Conservation (phyloP, 805 yeast species). For the Saccharomyces cerevisiae region DNA sequence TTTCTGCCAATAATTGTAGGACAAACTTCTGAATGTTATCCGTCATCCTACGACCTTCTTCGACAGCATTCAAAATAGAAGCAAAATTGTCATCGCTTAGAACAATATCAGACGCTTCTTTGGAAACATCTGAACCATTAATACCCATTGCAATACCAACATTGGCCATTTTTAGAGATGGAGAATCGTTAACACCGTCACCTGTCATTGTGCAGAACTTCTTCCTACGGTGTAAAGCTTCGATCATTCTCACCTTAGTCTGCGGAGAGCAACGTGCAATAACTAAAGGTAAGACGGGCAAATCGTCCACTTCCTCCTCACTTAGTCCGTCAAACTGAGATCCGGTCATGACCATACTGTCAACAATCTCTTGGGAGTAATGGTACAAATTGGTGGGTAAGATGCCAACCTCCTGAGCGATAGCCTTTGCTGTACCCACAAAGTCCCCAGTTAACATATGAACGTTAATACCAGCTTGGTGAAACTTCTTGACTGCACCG, state of each 20-base stretch:
- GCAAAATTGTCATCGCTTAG: conserved; percentile 93
- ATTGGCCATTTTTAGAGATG: conserved; percentile 90
- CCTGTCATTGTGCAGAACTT: conserved; percentile 99
- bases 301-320: conserved; percentile 60
- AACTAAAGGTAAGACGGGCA: conserved; percentile 73
- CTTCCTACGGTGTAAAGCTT: conserved; percentile 81
- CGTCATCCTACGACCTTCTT: conserved; percentile 95
- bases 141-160: conserved; percentile 92
- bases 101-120: conserved; percentile 97
- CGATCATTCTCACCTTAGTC: conserved; percentile 82
- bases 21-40: conserved; percentile 90
- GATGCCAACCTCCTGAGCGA: conserved; percentile 86
- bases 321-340: conserved; percentile 65
- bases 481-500: conserved; percentile 61
- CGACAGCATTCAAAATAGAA: conserved; percentile 84
- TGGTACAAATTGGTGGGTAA: conserved; percentile 47
- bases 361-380: conserved; percentile 32
- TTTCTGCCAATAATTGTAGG: conserved; percentile 88
- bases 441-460: conserved; percentile 96
- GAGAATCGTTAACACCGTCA: conserved; percentile 97
- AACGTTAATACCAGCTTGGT: conserved; percentile 93
- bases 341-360: conserved; percentile 73
- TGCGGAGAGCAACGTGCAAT: conserved; percentile 94
- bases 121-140: conserved; percentile 95
- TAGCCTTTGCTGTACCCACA: conserved; percentile 76